A percentile compares a stretch with the other conserved stretches of the same genome.
These are phyloP conservation scores for Fusarium sororula DNA, from an alignment of 2,329 filamentous ascomycete species.

Conservation along the genomic window DNA sequence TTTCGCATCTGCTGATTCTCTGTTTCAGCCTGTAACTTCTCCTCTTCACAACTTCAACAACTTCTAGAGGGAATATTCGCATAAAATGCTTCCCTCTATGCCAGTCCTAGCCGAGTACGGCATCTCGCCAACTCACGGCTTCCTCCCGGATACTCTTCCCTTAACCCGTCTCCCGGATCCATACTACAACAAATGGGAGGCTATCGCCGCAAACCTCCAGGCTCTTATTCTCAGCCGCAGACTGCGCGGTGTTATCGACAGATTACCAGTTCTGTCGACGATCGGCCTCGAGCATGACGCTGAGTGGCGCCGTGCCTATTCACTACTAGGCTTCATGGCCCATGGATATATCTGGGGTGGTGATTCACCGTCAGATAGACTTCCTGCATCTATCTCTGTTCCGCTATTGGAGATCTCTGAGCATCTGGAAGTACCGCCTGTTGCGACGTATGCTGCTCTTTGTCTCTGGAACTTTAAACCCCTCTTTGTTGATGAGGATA, in stretches of 20 bases:
- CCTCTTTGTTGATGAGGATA: conserved; percentile 82
- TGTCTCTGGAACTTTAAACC: conserved; percentile 98
- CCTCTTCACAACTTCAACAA: not conserved
- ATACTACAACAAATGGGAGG: conserved; percentile 97
- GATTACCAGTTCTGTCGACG: conserved; percentile 84
- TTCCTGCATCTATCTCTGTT: conserved; percentile 84
- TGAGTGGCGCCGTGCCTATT: conserved; percentile 95
- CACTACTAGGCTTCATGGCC: conserved; percentile 87
- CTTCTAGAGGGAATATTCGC: not conserved
- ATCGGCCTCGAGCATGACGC: conserved; percentile 81
- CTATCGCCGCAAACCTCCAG: conserved; percentile 85
- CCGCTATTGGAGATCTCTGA: conserved; percentile 82
- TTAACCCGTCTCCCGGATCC: conserved; percentile 83
- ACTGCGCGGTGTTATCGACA: conserved; percentile 80
- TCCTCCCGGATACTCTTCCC: conserved; percentile 84
- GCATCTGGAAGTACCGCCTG: conserved; percentile 85
- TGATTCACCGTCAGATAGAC: conserved; percentile 77
- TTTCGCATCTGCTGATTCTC: conserved; percentile 2
- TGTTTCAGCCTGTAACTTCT: conserved; percentile 2
- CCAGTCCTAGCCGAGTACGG: conserved; percentile 79
- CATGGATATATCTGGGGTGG: conserved; percentile 98
- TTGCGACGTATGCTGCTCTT: conserved; percentile 91
- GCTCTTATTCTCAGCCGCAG: conserved; percentile 85
- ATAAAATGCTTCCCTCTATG: conserved; percentile 64
- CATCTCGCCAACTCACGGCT: conserved; percentile 81